phyloP scores from a whole-genome alignment of 257 asterid genomes.

The Oldenlandia corymbosa region DNA sequence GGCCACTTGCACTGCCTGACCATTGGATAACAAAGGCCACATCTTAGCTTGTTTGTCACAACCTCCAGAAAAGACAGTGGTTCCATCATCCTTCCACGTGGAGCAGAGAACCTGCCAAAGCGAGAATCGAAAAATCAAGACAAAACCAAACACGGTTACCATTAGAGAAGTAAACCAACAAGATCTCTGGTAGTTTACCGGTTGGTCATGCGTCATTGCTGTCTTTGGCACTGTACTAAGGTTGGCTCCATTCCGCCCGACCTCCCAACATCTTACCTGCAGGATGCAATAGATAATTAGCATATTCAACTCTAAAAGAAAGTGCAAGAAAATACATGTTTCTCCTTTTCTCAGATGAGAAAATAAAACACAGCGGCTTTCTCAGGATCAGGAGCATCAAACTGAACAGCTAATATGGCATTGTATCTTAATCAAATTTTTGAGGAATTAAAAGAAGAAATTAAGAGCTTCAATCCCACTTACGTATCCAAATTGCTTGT shows the following conservation, averaged over 20 bases:
- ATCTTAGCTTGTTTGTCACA: constrained; percentile 97
- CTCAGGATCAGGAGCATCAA: neutral
- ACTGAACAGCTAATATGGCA: neutral
- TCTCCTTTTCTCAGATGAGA: neutral
- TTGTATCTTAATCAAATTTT: neutral
- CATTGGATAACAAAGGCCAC: constrained; percentile 88
- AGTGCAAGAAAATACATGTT: neutral
- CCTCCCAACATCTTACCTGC: constrained; percentile 98
- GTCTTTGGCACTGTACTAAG: constrained; percentile 70
- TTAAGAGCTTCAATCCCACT: neutral
- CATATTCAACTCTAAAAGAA: neutral
- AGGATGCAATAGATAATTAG: constrained; percentile 6
- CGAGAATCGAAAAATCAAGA: constrained; percentile 8
- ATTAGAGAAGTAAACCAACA: neutral
- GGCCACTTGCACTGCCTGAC: constrained; percentile 77
- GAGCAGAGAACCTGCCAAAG: constrained; percentile 80
- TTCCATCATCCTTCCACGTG: constrained; percentile 95
- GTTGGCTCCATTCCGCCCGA: constrained; percentile 51
- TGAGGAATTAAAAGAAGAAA: too few species aligned
- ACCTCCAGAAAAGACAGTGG: constrained; percentile 95
- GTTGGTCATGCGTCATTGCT: constrained; percentile 78
- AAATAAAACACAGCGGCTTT: neutral
- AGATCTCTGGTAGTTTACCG: constrained; percentile 38
- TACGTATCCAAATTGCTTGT: neutral
- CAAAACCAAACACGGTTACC: constrained; percentile 4